Evolutionary conservation across 176 grass and related monocot species (phyloP), one percentile per base, ranked within the genome.

Genomic region (Chrysopogon serrulatus): DNA sequence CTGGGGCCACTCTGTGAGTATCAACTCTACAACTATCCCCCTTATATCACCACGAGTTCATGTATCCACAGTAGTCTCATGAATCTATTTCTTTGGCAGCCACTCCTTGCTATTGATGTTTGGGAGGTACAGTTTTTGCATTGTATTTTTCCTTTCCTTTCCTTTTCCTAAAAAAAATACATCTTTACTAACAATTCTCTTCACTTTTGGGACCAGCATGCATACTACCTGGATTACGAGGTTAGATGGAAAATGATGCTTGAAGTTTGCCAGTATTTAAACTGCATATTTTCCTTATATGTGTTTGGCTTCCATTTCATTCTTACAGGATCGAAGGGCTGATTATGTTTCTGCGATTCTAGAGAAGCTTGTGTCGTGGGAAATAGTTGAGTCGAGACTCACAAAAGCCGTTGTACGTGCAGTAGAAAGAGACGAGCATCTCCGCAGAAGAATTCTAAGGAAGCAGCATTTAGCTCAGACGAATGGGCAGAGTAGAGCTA

Each of bases 171-270:
- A 1, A 18, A 1, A 18, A 11, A 82, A n/a, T 18, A 62, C 28
- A 41, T 57, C 39, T 74, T 19, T 19, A 37, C 88, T 95, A 79
- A 92, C 43, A 2, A 54, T 30, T 77, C 68, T 32, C 60, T 17
- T 90, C 48, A 32, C 2, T 41, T 63, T 33, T 14, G 2, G 24
- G 2, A 77, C 74, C 87, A 98, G 96, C 93, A 96, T 33, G 96
- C 96, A 4, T 98, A 98, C 68, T 94, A 92, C 82, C 81, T 93
- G 81, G 96, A 98, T 81, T 94, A 96, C 48, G 91, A 98, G 93
- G 96, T 98, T 74, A 88, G 84, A 78, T 65, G 43, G 2, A 1
- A 4, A 45, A 57, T 31, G 30, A 33, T 60, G 51, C 62, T 76
- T 45, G 19, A 42, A 56, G 36, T 69, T 78, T 84, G 9, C 44